Conservation (phyloP, 257 asterid genomes). For the Ehretia macrophylla region DNA sequence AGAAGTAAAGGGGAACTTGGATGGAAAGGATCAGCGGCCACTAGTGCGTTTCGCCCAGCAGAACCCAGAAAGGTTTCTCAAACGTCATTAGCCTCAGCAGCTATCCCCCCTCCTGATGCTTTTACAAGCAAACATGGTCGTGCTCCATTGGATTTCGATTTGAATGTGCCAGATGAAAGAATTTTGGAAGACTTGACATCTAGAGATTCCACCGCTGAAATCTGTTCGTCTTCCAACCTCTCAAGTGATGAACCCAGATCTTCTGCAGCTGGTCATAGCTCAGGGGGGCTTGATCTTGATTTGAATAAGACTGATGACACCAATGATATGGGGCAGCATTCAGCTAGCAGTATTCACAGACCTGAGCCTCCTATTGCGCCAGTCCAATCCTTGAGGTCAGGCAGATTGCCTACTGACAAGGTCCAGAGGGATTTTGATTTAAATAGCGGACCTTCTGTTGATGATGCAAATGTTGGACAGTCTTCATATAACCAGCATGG, state of each 20-base stretch:
- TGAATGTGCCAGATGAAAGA: constrained; percentile 54
- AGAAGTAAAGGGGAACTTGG: constrained; percentile 73
- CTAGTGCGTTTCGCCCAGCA: constrained; percentile 98
- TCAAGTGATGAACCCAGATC: background rate
- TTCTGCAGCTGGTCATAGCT: constrained; percentile 16
- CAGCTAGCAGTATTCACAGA: constrained; percentile 30
- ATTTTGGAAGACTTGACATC: constrained; percentile 37
- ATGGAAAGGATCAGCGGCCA: constrained; percentile 98
- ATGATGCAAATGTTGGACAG: constrained; percentile 29
- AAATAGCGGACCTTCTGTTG: constrained; percentile 45
- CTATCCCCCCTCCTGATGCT: constrained; percentile 26
- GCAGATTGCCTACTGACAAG: constrained; percentile 27
- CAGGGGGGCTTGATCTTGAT: constrained; percentile 46
- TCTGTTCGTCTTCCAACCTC: constrained; percentile 13
- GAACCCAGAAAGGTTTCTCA: constrained; percentile 73
- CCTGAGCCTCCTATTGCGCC: constrained; percentile 22
- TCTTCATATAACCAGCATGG: constrained; percentile 20
- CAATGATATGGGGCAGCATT: constrained; percentile 29
- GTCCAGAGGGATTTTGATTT: constrained; percentile 45
- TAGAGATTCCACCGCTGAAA: constrained; percentile 27
- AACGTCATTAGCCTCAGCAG: constrained; percentile 19
- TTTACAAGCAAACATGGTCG: constrained; percentile 27
- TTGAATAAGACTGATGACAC: constrained; percentile 40
- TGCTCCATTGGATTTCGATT: constrained; percentile 40
- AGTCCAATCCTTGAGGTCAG: constrained; percentile 18